Evolutionary conservation across 176 grass and related monocot species (phyloP).

Genomic region (Aegilops tauschii): DNA sequence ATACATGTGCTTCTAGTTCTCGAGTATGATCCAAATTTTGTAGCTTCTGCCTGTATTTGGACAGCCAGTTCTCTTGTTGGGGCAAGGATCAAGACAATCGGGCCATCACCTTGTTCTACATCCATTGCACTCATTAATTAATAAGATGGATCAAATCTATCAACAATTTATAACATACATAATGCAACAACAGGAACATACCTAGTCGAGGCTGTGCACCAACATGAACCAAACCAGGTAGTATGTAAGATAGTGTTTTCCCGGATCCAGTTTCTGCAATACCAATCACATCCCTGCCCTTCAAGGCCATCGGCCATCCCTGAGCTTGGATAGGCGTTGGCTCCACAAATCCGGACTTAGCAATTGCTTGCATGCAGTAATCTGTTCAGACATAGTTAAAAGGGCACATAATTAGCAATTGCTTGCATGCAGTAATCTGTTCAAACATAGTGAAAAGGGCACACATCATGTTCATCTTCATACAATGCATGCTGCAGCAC

Average conservation of each 20-base stretch:
- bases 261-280: constrained; percentile 97
- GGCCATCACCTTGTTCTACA: constrained; percentile 81
- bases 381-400: constrained; percentile 35
- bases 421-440: constrained; percentile 79
- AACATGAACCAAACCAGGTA: constrained; percentile 89
- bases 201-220: constrained; percentile 83
- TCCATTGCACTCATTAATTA: constrained; percentile 14
- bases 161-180: not conserved
- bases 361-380: constrained; percentile 77
- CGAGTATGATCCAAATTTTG: constrained; percentile 83
- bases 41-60: constrained; percentile 93
- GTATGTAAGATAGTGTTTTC: constrained; percentile 86
- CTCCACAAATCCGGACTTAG: constrained; percentile 73
- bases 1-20: constrained; percentile 78
- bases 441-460: not conserved
- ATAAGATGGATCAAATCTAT: not conserved
- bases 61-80: constrained; percentile 96
- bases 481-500: not conserved
- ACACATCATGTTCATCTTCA: not conserved
- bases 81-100: constrained; percentile 84
- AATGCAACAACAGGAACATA: constrained; percentile 39
- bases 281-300: constrained; percentile 91
- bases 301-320: constrained; percentile 97
- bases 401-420: constrained; percentile 41
- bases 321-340: constrained; percentile 95